phyloP scores from a whole-genome alignment of 169 alveolate genomes.

The Theileria sp. region DNA sequence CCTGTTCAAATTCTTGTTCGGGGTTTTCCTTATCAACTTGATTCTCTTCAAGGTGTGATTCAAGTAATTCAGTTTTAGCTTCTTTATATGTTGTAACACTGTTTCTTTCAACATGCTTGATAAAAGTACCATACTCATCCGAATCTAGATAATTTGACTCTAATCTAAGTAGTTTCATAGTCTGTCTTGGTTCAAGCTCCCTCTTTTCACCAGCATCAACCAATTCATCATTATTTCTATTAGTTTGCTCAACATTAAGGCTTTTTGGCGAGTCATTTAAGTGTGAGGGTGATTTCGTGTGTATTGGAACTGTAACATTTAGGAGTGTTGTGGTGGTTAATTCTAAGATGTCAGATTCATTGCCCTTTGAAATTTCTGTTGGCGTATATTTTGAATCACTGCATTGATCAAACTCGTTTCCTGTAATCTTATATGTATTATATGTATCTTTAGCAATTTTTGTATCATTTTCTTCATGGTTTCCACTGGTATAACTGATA shows the following conservation, averaged over 20 bases:
- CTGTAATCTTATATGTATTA: neutral
- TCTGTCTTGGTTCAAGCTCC: neutral
- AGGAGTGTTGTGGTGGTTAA: neutral
- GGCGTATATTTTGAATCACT: neutral
- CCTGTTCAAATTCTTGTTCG: neutral
- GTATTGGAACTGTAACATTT: neutral
- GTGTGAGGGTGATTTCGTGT: neutral
- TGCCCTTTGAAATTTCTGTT: neutral
- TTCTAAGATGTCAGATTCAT: neutral
- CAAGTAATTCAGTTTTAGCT: neutral
- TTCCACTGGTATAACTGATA: neutral
- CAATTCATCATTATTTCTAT: neutral
- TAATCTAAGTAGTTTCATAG: neutral
- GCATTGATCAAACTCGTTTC: neutral
- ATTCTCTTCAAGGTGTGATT: neutral
- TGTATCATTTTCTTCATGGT: neutral
- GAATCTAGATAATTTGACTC: slow-evolving; percentile 8
- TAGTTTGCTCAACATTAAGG: neutral
- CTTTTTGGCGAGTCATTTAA: neutral
- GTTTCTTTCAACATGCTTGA: neutral
- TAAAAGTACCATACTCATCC: neutral
- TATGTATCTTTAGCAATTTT: neutral
- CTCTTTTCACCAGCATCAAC: neutral
- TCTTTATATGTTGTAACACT: neutral
- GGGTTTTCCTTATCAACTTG: neutral